phyloP scores from a whole-genome alignment of 345 rosid species.

The Arabidopsis suecica region DNA sequence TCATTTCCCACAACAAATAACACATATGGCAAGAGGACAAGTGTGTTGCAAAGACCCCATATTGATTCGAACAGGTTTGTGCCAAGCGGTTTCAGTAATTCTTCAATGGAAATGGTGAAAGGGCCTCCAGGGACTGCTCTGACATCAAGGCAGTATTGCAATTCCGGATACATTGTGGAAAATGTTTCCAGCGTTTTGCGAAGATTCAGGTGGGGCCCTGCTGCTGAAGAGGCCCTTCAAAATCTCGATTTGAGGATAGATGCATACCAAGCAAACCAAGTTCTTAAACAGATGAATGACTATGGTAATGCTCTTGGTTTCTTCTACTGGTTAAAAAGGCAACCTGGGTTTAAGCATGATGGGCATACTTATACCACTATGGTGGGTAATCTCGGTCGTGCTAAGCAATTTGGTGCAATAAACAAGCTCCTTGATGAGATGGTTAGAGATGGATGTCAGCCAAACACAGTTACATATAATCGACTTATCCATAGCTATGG shows the following conservation, averaged over 20 bases:
- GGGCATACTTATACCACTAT: constrained; percentile 93
- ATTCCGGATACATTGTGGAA: constrained; percentile 56
- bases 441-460: constrained; percentile 80
- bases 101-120: constrained; percentile 52
- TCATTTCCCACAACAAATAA: constrained; percentile 32
- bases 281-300: constrained; percentile 81
- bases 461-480: constrained; percentile 89
- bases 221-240: constrained; percentile 72
- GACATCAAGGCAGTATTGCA: constrained; percentile 49
- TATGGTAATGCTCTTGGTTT: constrained; percentile 77
- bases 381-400: constrained; percentile 93
- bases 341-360: constrained; percentile 81
- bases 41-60: constrained; percentile 49
- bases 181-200: constrained; percentile 58
- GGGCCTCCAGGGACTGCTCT: constrained; percentile 46
- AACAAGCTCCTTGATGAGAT: constrained; percentile 78
- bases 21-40: constrained; percentile 55
- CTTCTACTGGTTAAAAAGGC: constrained; percentile 80
- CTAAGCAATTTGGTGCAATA: constrained; percentile 72
- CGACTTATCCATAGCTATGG: constrained; percentile 95
- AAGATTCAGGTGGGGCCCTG: constrained; percentile 74
- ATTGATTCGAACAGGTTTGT: constrained; percentile 48
- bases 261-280: constrained; percentile 93
- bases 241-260: constrained; percentile 58
- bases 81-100: constrained; percentile 51